A percentile compares a stretch with the other conserved stretches of the same genome.
Evolutionary conservation across 805 yeast genomes (phyloP).

Genomic region (Huiozyma naganishii): DNA sequence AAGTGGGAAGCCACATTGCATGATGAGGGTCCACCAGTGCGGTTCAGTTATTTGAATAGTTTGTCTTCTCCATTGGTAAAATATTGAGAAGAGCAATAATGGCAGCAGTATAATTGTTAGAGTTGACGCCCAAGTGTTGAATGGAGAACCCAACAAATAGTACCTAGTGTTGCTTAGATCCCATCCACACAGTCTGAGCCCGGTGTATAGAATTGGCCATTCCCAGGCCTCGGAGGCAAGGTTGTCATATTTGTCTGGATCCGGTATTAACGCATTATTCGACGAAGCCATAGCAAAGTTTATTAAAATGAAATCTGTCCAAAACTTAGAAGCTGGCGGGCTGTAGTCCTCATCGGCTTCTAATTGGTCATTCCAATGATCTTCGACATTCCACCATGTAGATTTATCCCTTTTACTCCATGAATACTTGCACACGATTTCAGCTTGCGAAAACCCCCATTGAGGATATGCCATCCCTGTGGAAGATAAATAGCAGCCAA

Average conservation of each 20-base stretch:
- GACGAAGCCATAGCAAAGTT: conserved; percentile 85
- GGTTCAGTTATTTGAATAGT: conserved; percentile 33
- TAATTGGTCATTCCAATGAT: conserved; percentile 48
- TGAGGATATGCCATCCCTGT: conserved; percentile 75
- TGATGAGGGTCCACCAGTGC: conserved; percentile 33
- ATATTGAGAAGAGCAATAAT: conserved; percentile 30
- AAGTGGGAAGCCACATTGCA: conserved; percentile 77
- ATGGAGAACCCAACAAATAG: conserved; percentile 66
- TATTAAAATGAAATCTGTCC: conserved; percentile 64
- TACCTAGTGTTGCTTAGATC: conserved; percentile 44
- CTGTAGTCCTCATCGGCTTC: conserved; percentile 38
- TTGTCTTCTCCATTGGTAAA: conserved; percentile 64
- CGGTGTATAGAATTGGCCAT: conserved; percentile 75
- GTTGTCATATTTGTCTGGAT: conserved; percentile 59
- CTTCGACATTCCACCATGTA: conserved; percentile 83
- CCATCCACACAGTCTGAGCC: conserved; percentile 73
- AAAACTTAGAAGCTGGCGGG: conserved; percentile 63
- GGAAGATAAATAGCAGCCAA: conserved; percentile 80
- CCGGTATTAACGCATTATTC: conserved; percentile 73
- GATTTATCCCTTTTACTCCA: conserved; percentile 64
- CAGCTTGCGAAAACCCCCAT: conserved; percentile 99
- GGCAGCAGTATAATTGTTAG: conserved; percentile 44
- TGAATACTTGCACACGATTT: conserved; percentile 71
- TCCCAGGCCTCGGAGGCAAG: conserved; percentile 73
- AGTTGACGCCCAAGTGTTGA: conserved; percentile 67